phyloP scores from a whole-genome alignment of 306 rosid genomes.

The Quillaja saponaria region DNA sequence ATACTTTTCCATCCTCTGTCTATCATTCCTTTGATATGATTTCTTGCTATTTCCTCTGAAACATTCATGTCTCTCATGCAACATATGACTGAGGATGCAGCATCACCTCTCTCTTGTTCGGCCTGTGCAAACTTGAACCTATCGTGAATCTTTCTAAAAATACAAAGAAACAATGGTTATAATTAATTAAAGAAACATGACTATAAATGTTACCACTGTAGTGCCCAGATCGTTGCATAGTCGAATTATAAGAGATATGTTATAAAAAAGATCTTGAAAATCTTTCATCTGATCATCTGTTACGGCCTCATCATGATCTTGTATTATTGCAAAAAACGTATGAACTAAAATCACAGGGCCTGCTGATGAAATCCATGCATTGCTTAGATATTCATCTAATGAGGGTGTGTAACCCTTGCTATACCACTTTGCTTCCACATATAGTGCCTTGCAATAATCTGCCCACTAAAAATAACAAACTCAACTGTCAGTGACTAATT shows the following conservation, averaged over 20 bases:
- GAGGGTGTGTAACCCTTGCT: conserved; percentile 45
- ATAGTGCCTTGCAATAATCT: conserved; percentile 56
- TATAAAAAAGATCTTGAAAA: conserved; percentile 37
- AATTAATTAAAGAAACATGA: background rate
- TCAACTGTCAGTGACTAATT: too few relatives aligned
- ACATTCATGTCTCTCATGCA: conserved; percentile 47
- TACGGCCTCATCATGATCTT: conserved; percentile 29
- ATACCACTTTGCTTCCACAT: conserved; percentile 65
- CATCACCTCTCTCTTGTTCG: conserved; percentile 66
- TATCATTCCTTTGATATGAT: conserved; percentile 36
- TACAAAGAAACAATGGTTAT: too few relatives aligned
- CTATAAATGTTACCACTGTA: conserved; percentile 19
- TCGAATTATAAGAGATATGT: conserved; percentile 40
- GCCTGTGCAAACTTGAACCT: conserved; percentile 29
- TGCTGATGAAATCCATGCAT: conserved; percentile 63
- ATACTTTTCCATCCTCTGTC: conserved; percentile 45
- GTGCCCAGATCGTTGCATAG: conserved; percentile 46
- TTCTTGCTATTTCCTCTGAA: conserved; percentile 48
- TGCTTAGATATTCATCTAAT: conserved; percentile 50
- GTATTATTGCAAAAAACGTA: conserved; percentile 32
- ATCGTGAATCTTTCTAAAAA: too few relatives aligned
- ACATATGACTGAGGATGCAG: conserved; percentile 54
- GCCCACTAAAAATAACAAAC: conserved; percentile 41
- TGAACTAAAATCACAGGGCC: conserved; percentile 47
- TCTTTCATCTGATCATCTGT: conserved; percentile 4